Evolutionary conservation across 2,329 filamentous ascomycete species (phyloP).

Genomic region (Trichophyton schoenleinii): DNA sequence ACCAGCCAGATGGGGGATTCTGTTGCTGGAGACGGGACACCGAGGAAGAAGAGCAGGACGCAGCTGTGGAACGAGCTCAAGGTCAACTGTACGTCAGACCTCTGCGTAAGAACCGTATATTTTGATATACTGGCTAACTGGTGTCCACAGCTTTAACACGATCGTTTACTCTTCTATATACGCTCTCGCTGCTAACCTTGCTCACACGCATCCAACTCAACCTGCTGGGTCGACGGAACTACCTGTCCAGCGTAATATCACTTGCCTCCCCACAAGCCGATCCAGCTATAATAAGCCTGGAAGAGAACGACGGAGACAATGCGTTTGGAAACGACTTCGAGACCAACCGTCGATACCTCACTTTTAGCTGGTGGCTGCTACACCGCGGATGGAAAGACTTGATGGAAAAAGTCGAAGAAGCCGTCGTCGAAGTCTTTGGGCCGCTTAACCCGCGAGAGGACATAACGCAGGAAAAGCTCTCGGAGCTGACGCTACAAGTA

Average conservation of each 20-base stretch:
- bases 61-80: slow-evolving; percentile 97
- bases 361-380: slow-evolving; percentile 95
- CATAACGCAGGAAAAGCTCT: slow-evolving; percentile 66
- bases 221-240: slow-evolving; percentile 85
- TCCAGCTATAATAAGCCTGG: slow-evolving; percentile 66
- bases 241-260: slow-evolving; percentile 87
- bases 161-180: slow-evolving; percentile 85
- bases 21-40: slow-evolving; percentile 36
- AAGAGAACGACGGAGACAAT: slow-evolving; percentile 87
- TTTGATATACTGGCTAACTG: not conserved
- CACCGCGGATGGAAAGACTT: slow-evolving; percentile 80
- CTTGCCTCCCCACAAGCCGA: slow-evolving; percentile 64
- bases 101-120: too few relatives aligned
- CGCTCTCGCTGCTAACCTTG: slow-evolving; percentile 74
- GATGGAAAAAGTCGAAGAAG: slow-evolving; percentile 67
- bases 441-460: slow-evolving; percentile 77
- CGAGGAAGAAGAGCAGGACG: slow-evolving; percentile 60
- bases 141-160: slow-evolving; percentile 63
- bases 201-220: slow-evolving; percentile 94
- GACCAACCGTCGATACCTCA: slow-evolving; percentile 86
- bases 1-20: slow-evolving; percentile 61
- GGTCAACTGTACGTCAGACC: slow-evolving; percentile 57
- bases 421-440: slow-evolving; percentile 84
- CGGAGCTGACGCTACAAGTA: slow-evolving; percentile 68
- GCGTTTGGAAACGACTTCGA: slow-evolving; percentile 88